These are phyloP conservation scores for Hyphochytrium catenoides DNA, from an alignment of 352 stramenopile genomes.

Conservation along the genomic window DNA sequence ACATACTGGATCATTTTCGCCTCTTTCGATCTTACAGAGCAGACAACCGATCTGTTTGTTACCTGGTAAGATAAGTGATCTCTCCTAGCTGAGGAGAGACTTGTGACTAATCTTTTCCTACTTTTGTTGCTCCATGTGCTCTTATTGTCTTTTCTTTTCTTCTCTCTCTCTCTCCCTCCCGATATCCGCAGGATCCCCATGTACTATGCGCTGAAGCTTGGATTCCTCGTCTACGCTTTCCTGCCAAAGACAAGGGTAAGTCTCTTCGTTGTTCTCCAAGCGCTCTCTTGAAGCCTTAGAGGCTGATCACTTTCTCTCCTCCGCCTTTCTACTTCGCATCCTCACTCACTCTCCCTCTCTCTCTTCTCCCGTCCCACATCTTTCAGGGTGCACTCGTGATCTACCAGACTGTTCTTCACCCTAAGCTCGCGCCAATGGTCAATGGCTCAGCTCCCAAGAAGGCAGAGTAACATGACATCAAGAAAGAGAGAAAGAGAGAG, in stretches of 20 bases:
- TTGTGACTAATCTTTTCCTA: constrained; percentile 59
- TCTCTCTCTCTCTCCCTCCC: constrained; percentile 25
- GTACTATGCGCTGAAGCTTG: constrained; percentile 94
- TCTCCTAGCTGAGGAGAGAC: not conserved
- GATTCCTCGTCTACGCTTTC: constrained; percentile 90
- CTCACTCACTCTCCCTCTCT: too few relatives aligned
- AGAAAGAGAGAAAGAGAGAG: too few relatives aligned
- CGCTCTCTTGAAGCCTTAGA: constrained; percentile 67
- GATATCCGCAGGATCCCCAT: constrained; percentile 89
- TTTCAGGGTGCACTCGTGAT: constrained; percentile 48
- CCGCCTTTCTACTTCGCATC: constrained; percentile 50
- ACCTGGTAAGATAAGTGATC: constrained; percentile 20
- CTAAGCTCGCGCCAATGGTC: constrained; percentile 37
- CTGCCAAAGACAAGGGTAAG: constrained; percentile 74
- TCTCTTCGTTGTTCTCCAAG: constrained; percentile 83
- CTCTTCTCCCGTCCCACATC: too few relatives aligned
- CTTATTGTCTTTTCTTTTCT: constrained; percentile 60
- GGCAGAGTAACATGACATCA: too few relatives aligned
- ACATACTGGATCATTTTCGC: constrained; percentile 96
- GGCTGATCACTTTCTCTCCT: constrained; percentile 54
- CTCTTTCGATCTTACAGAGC: constrained; percentile 87
- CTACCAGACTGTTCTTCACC: constrained; percentile 55
- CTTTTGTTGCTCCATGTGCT: constrained; percentile 14
- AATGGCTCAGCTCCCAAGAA: too few relatives aligned
- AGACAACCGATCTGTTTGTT: constrained; percentile 43